Evolutionary conservation across 1,139 yeast genomes (phyloP).

Genomic region (Suhomyces taliae): DNA sequence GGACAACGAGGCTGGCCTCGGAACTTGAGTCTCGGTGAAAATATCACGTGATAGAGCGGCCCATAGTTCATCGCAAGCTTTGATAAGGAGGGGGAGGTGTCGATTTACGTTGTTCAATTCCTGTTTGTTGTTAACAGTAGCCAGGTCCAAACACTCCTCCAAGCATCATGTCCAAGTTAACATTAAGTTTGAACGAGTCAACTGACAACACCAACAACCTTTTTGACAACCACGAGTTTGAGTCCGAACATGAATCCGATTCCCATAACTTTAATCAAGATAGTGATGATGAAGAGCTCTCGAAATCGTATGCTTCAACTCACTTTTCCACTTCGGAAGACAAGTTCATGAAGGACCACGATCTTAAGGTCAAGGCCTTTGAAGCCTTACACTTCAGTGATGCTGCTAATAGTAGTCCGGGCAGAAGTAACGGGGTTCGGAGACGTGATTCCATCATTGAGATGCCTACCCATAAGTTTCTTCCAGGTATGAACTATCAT

Average conservation of each 20-base stretch:
- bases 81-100: no score
- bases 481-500: constrained; percentile 18
- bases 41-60: no score
- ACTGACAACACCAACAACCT: background rate
- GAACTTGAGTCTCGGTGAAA: no score
- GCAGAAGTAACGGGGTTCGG: constrained; percentile 23
- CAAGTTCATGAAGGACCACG: constrained; percentile 63
- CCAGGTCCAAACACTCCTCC: no score
- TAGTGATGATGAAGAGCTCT: constrained; percentile 31
- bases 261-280: constrained; percentile 17
- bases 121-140: no score
- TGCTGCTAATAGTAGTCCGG: constrained; percentile 9
- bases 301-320: constrained; percentile 43
- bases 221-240: constrained; percentile 6
- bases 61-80: no score
- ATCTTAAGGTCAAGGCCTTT: constrained; percentile 67
- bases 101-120: no score
- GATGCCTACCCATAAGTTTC: constrained; percentile 26
- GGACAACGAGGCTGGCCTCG: no score
- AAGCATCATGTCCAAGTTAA: background rate
- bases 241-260: constrained; percentile 14
- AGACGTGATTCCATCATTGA: constrained; percentile 59
- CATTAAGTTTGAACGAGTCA: background rate
- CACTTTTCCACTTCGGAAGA: constrained; percentile 72
- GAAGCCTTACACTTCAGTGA: constrained; percentile 44